phyloP scores from a whole-genome alignment of 1,139 yeast genomes.

The Blastobotrys proliferans region DNA sequence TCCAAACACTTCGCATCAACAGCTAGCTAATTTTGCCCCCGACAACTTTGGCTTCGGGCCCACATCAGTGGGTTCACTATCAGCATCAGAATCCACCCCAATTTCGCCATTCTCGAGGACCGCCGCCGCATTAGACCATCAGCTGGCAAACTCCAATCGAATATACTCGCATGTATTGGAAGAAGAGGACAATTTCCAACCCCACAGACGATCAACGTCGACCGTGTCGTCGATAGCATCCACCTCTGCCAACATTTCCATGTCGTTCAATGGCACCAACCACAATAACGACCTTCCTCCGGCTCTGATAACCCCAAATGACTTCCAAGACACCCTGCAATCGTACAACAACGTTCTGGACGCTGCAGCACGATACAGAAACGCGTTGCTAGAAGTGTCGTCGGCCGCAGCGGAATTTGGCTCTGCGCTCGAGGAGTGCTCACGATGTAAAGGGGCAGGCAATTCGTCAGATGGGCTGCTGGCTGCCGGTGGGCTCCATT shows the following conservation, averaged over 20 bases:
- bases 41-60: too few relatives aligned
- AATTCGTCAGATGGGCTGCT: constrained; percentile 61
- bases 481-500: constrained; percentile 76
- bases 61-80: too few relatives aligned
- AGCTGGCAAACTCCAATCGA: too few relatives aligned
- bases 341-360: constrained; percentile 46
- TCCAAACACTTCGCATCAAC: too few relatives aligned
- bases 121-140: constrained; percentile 3
- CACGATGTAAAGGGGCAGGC: constrained; percentile 65
- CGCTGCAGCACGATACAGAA: constrained; percentile 51
- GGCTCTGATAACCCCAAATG: constrained; percentile 54
- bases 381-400: constrained; percentile 49
- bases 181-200: background rate
- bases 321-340: constrained; percentile 47
- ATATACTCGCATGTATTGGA: too few relatives aligned
- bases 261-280: background rate
- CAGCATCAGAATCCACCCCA: too few relatives aligned
- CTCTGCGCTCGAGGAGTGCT: constrained; percentile 61
- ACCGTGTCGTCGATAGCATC: constrained; percentile 5
- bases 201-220: constrained; percentile 1
- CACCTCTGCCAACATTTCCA: background rate
- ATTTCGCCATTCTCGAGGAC: constrained; percentile 6
- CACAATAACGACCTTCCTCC: constrained; percentile 30
- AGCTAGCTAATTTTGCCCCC: too few relatives aligned
- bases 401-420: constrained; percentile 73